These are phyloP conservation scores for Malus hybrid DNA, from an alignment of 331 rosid genomes.

Conservation along the genomic window DNA sequence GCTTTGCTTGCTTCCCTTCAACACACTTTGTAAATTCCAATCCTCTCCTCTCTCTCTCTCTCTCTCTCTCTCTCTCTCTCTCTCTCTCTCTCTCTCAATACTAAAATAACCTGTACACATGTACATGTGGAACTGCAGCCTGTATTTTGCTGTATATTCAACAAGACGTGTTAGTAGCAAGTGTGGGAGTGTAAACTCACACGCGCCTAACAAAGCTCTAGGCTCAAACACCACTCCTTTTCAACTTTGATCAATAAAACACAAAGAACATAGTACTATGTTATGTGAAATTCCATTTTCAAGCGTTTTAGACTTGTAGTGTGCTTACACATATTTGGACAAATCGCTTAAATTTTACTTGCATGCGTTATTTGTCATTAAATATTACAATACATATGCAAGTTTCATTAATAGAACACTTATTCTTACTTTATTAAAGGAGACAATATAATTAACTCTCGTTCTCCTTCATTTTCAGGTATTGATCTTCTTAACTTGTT, in stretches of 20 bases:
- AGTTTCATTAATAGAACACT: background rate
- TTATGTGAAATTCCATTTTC: background rate
- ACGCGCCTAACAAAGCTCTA: conserved; percentile 19
- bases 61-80: conserved; percentile 2
- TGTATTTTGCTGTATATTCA: conserved; percentile 4
- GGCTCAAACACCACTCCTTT: conserved; percentile 1
- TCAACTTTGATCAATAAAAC: background rate
- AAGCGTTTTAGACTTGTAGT: background rate
- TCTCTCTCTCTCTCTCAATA: conserved; percentile 2
- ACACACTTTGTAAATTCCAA: conserved; percentile 8
- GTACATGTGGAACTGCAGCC: conserved; percentile 3
- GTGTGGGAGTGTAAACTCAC: conserved; percentile 8
- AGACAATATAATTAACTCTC: background rate
- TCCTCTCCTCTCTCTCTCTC: conserved; percentile 2
- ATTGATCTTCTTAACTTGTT: background rate
- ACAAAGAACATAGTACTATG: background rate
- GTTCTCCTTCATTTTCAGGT: background rate
- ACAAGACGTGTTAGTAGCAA: conserved; percentile 26
- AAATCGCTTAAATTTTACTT: too few relatives aligned
- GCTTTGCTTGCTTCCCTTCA: conserved; percentile 17
- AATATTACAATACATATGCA: background rate
- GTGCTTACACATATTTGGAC: background rate
- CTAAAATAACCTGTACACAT: background rate
- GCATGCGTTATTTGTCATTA: background rate
- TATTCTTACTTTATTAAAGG: background rate